These are phyloP conservation scores for Umbilicaria muhlenbergii DNA, from an alignment of 495 filamentous ascomycete species.

Conservation along the genomic window DNA sequence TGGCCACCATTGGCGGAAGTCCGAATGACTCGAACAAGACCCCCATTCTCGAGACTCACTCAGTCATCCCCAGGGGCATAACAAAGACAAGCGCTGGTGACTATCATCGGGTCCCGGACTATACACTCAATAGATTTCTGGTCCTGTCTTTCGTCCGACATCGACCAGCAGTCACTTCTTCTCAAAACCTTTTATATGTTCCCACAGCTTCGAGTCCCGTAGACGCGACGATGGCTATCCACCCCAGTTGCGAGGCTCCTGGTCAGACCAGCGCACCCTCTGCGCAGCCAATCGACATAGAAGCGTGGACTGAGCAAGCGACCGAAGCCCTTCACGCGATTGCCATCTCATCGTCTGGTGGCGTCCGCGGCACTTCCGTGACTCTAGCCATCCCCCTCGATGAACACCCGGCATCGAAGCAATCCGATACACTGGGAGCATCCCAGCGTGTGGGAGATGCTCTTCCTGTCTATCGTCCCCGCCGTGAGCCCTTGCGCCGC, in stretches of 20 bases:
- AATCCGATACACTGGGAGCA: not conserved
- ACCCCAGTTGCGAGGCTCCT: not conserved
- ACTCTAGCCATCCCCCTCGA: slow-evolving; percentile 36
- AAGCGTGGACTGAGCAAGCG: slow-evolving; percentile 36
- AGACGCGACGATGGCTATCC: slow-evolving; percentile 10
- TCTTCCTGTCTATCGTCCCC: slow-evolving; percentile 13
- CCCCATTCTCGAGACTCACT: no score
- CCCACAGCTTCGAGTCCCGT: no score
- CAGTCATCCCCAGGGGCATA: no score
- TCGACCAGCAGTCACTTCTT: no score
- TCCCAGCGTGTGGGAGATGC: not conserved
- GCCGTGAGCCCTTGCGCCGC: slow-evolving; percentile 33
- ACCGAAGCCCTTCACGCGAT: slow-evolving; percentile 27
- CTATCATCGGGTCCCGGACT: no score
- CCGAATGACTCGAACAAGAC: no score
- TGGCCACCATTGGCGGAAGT: no score
- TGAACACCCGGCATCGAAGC: slow-evolving; percentile 13
- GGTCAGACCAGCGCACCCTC: not conserved
- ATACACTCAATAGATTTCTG: no score
- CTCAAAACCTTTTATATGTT: no score
- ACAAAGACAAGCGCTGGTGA: no score
- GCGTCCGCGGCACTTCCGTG: slow-evolving; percentile 23
- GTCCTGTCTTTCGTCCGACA: no score
- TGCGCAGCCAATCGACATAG: slow-evolving; percentile 28
- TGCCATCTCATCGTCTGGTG: slow-evolving; percentile 19